Conservation (phyloP, 1,139 yeast species). For the Taphrina wiesneri region DNA sequence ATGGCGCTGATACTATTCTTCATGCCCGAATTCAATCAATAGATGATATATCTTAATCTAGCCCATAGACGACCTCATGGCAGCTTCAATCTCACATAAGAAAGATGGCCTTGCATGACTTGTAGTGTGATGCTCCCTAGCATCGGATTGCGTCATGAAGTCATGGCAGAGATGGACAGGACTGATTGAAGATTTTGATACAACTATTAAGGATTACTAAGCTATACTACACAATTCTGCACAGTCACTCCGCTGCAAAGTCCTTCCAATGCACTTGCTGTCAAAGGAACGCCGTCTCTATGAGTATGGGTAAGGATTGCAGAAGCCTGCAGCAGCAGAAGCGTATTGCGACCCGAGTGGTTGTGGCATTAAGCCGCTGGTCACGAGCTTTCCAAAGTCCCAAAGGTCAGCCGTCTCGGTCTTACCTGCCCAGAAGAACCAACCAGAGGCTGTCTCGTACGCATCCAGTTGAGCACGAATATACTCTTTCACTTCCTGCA, state of each 20-base stretch:
- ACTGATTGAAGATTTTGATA: too few relatives aligned
- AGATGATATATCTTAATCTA: too few relatives aligned
- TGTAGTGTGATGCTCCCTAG: too few relatives aligned
- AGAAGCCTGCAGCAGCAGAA: slow-evolving; percentile 17
- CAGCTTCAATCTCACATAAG: too few relatives aligned
- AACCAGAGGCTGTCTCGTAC: slow-evolving; percentile 63
- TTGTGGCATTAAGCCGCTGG: slow-evolving; percentile 70
- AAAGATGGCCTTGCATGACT: too few relatives aligned
- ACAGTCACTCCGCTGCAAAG: neutral
- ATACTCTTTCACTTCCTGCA: slow-evolving; percentile 58
- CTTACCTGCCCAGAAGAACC: slow-evolving; percentile 93
- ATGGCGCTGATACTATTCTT: neutral
- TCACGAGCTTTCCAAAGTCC: slow-evolving; percentile 67
- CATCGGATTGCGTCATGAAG: too few relatives aligned
- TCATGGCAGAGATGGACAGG: too few relatives aligned
- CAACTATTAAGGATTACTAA: neutral
- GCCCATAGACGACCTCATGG: neutral
- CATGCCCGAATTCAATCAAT: too few relatives aligned
- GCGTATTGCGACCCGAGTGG: slow-evolving; percentile 52
- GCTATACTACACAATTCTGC: neutral
- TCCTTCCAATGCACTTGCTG: neutral
- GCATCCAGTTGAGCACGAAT: slow-evolving; percentile 91
- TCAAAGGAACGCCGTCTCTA: neutral
- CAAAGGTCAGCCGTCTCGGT: slow-evolving; percentile 81
- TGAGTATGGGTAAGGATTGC: slow-evolving; percentile 3